These are phyloP conservation scores for Macrophomina phaseolina DNA, from an alignment of 2,329 filamentous ascomycete genomes.

Conservation along the genomic window DNA sequence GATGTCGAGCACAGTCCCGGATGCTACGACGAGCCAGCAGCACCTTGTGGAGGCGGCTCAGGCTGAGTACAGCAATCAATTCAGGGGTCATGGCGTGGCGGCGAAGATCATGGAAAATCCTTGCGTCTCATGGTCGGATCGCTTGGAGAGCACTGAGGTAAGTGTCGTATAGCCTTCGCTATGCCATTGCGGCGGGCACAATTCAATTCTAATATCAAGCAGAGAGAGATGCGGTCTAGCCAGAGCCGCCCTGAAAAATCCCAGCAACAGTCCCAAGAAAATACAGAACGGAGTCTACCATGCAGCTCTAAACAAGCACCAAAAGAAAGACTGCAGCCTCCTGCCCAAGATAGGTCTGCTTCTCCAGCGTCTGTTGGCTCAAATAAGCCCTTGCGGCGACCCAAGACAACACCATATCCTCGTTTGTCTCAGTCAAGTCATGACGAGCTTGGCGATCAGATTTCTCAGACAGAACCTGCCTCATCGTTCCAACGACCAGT, in stretches of 20 bases:
- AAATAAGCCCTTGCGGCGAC: not conserved
- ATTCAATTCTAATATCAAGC: not conserved
- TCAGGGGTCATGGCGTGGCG: conserved; percentile 4
- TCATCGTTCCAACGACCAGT: not conserved
- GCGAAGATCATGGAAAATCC: conserved; percentile 35
- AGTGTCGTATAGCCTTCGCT: not conserved
- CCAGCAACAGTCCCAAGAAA: not conserved
- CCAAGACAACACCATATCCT: not conserved
- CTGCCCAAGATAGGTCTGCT: not conserved
- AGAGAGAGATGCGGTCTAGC: conserved; percentile 8
- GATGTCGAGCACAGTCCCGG: conserved; percentile 49
- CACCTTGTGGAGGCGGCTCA: conserved; percentile 45
- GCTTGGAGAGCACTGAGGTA: conserved; percentile 26
- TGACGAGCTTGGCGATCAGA: conserved; percentile 30
- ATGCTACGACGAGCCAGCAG: conserved; percentile 49
- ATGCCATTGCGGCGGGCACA: not conserved
- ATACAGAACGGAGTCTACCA: not conserved
- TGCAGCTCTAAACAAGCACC: not conserved
- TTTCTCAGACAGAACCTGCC: conserved; percentile 28
- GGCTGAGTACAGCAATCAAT: conserved; percentile 34
- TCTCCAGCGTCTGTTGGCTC: not conserved
- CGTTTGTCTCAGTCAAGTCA: not conserved
- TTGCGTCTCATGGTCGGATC: conserved; percentile 46
- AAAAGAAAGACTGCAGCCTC: not conserved
- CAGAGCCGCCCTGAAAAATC: not conserved